Percentiles rank a stretch among this genome's conserved stretches.
Evolutionary conservation across 345 rosid genomes (phyloP).

Genomic region (Excoecaria agallocha): DNA sequence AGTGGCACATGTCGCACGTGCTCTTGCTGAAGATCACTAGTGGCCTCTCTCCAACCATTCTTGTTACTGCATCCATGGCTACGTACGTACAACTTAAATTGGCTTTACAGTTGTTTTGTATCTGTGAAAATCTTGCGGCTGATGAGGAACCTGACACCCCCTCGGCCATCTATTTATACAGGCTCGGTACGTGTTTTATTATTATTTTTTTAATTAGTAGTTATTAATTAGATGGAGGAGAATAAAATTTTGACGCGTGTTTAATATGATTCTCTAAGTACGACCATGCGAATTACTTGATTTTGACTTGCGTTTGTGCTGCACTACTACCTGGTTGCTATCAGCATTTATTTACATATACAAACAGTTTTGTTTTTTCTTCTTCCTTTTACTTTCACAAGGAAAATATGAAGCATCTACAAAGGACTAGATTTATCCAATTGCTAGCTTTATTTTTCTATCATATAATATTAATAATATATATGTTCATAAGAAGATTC

Average conservation of each 20-base stretch:
- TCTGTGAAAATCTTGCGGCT: constrained; percentile 3
- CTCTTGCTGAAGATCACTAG: constrained; percentile 88
- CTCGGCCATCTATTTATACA: constrained; percentile 29
- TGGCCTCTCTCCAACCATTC: constrained; percentile 60
- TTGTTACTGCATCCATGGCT: constrained; percentile 42
- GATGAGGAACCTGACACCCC: constrained; percentile 8
- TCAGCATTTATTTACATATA: too few relatives aligned
- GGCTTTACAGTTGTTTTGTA: too few relatives aligned
- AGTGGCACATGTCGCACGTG: constrained; percentile 73
- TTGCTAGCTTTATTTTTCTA: neutral
- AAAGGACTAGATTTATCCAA: neutral
- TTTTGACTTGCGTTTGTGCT: neutral
- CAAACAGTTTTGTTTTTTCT: too few relatives aligned
- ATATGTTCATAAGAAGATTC: constrained; percentile 17
- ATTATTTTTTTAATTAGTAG: neutral
- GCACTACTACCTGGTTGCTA: too few relatives aligned
- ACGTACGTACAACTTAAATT: too few relatives aligned
- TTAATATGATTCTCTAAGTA: constrained; percentile 16
- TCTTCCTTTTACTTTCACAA: too few relatives aligned
- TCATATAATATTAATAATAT: neutral
- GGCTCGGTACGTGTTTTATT: neutral
- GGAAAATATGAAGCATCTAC: neutral
- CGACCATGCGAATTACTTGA: constrained; percentile 9
- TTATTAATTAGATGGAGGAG: neutral
- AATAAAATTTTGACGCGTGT: constrained; percentile 17